Evolutionary conservation across 352 stramenopile genomes (phyloP), one percentile per base, ranked within the genome.

Genomic region (Globisporangium radiosum): DNA sequence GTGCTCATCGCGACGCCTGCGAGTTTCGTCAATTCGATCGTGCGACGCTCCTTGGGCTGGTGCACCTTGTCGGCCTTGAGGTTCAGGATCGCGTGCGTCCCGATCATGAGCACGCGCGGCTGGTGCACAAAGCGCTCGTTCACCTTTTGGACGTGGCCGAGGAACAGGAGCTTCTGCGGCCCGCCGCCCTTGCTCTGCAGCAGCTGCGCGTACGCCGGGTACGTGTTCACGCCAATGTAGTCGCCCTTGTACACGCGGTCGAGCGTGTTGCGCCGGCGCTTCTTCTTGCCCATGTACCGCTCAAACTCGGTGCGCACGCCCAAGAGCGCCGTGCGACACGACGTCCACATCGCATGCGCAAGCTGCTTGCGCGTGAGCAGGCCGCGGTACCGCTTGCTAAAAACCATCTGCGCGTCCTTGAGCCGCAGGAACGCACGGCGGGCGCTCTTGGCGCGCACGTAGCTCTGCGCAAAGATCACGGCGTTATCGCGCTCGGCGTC

Each of bases 111-210:
- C 55, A 90, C 76, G 52, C 84, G 81, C 37, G 71, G 60, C 65
- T 94, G 84, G 64, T 90, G 80, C 36, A 87, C 81, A 57, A 88
- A 92, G 37, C 84, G 81, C 64, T 94, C 82, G 50, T 94, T 94
- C 57, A 94, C 78, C 64, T 94, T 94, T 48, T 84, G 71, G 45
- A 90, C 83, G 8, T 80, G 72, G 33, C 63, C 70, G 13, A 86
- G 66, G 68, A 94, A 94, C 14, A 91, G 56, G 42, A 94, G 64
- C 48, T 90, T 85, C 60, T 87, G 73, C 52, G 73, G 65, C 42
- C 17, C 19, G 8, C 17, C 15, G 17, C 45, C 45, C 52, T 81
- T 75, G 36, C 73, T 66, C 55, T 87, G 78, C 54, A 94, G 56
- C 49, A 94, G 76, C n/a, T 65, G 66, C 17, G 66, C 67, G 53